Evolutionary conservation across 2,329 filamentous ascomycete species (phyloP).

Genomic region (Claviceps sp.): DNA sequence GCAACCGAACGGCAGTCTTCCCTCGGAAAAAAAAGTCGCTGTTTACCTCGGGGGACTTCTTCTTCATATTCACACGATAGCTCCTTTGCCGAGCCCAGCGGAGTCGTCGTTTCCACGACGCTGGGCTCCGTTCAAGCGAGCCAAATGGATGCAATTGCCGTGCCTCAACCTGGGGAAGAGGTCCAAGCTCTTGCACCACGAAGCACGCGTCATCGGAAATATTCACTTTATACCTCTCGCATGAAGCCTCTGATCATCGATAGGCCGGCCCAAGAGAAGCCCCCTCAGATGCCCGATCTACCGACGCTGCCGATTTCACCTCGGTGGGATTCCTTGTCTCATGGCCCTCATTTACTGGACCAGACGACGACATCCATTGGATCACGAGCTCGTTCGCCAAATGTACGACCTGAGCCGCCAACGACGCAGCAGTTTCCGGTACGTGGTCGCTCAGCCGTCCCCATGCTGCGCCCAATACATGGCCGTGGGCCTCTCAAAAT

Average conservation of each 20-base stretch:
- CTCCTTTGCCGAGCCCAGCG: constrained; percentile 7
- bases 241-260: constrained; percentile 8
- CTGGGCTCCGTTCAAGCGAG: constrained; percentile 9
- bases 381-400: background rate
- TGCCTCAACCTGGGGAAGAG: constrained; percentile 7
- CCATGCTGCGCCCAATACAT: constrained; percentile 6
- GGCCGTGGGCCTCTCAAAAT: constrained; percentile 7
- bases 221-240: constrained; percentile 12
- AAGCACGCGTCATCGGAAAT: constrained; percentile 9
- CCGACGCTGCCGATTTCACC: constrained; percentile 24
- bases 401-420: background rate
- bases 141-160: constrained; percentile 12
- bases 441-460: background rate
- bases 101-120: constrained; percentile 4
- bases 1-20: background rate
- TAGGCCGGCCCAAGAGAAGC: background rate
- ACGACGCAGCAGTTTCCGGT: background rate
- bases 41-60: background rate
- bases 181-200: constrained; percentile 5
- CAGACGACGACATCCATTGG: constrained; percentile 4
- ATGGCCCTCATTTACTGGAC: constrained; percentile 14
- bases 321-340: constrained; percentile 31
- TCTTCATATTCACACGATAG: background rate
- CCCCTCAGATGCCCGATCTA: constrained; percentile 13
- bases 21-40: background rate